Evolutionary conservation across 345 rosid species (phyloP), one percentile per base, ranked within the genome.

Genomic region (Turnera subulata): DNA sequence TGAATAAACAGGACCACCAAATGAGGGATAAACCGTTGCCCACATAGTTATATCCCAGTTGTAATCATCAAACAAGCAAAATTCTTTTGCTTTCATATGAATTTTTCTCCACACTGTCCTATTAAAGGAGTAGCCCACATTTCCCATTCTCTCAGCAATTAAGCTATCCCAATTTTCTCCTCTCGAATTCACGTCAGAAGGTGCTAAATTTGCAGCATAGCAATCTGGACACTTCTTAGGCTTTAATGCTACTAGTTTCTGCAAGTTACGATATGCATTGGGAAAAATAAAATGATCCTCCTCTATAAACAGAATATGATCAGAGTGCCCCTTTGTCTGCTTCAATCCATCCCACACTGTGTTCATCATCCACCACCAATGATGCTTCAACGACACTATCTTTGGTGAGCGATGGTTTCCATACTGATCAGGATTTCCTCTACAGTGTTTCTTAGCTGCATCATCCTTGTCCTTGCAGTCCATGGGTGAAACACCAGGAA

Each of bases 281-380:
- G 99, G 96, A 52, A 81, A 84, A 24, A 93, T 81, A 68, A 93
- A 90, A 69, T 93, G 99, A 80, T 93, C 97, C 73, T 89, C 99
- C 53, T 93, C 99, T 10, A 93, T 89, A 80, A 93, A 93, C 72
- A 89, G 95, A 64, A 87, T 73, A 75, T 90, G 92, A 3, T 90
- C 96, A 0, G 50, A 22, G 29, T 80, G 92, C 23, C 56, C 74
- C 55, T 56, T 65, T 33, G 96, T 93, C 82, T 90, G 97, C 35
- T 74, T 62, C 53, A 89, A 64, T 23, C 99, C 97, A 76, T 93
- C 97, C 97, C 99, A 93, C 25, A 87, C 86, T 0, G 87, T 85
- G 69, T 93, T 93, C 97, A 93, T 93, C 99, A 93, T 89, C 99
- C 97, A 93, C 99, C 99, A 93, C 99, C 99, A 93, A 55, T 93